A percentile compares a stretch with the other conserved stretches of the same genome.
phyloP scores from a whole-genome alignment of 257 asterid species.

The Nicotiana noctiflora region DNA sequence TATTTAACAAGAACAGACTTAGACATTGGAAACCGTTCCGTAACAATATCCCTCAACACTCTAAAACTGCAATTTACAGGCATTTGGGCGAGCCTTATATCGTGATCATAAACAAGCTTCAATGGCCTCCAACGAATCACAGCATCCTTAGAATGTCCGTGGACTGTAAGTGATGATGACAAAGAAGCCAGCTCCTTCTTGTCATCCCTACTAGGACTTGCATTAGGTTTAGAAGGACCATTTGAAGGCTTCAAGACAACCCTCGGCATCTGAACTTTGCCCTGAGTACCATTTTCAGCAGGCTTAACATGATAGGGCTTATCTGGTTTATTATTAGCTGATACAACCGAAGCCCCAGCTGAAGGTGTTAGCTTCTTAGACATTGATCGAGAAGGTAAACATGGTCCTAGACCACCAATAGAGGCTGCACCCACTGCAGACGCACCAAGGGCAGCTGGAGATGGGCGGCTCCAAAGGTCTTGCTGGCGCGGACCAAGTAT shows the following conservation, averaged over 20 bases:
- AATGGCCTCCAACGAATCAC: constrained; percentile 42
- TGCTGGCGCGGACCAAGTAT: constrained; percentile 63
- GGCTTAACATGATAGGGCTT: constrained; percentile 48
- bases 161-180: constrained; percentile 40
- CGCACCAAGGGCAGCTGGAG: constrained; percentile 98
- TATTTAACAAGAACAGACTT: constrained; percentile 71
- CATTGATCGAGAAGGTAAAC: constrained; percentile 74
- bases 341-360: constrained; percentile 19
- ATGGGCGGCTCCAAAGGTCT: constrained; percentile 94
- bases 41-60: constrained; percentile 60
- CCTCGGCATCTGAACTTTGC: constrained; percentile 47
- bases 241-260: constrained; percentile 66
- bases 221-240: constrained; percentile 39
- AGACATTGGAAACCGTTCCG: constrained; percentile 69
- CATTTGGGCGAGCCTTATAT: constrained; percentile 83
- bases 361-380: constrained; percentile 51
- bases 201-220: constrained; percentile 28
- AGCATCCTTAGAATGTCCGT: constrained; percentile 27
- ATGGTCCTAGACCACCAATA: constrained; percentile 80
- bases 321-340: constrained; percentile 34
- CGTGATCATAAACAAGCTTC: constrained; percentile 87
- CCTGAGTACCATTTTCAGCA: constrained; percentile 50
- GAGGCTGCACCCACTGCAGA: constrained; percentile 97
- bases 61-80: constrained; percentile 62
- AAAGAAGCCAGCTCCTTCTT: constrained; percentile 29